Percentiles rank a stretch among this genome's conserved stretches.
These are phyloP conservation scores for Phoma herbarum DNA, from an alignment of 2,329 filamentous ascomycete species.

Conservation along the genomic window DNA sequence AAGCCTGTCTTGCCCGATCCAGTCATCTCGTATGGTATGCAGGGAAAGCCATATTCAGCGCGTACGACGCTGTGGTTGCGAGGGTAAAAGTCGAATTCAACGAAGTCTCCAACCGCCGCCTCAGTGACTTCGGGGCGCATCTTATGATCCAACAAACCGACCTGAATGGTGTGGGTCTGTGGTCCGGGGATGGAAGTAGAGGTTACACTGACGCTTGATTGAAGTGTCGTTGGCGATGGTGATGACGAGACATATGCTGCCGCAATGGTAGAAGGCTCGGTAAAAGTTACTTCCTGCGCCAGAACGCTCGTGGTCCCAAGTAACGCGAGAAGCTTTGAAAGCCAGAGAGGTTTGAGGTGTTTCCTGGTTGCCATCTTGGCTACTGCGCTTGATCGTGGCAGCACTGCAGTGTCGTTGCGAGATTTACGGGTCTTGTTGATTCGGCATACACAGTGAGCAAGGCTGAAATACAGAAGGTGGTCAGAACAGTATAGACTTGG, in stretches of 20 bases:
- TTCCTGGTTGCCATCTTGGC: background rate
- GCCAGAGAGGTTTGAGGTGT: background rate
- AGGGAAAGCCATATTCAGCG: conserved; percentile 53
- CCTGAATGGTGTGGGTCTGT: conserved; percentile 47
- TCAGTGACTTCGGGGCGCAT: conserved; percentile 51
- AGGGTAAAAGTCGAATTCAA: conserved; percentile 55
- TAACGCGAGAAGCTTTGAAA: background rate
- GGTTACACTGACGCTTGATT: conserved; percentile 23
- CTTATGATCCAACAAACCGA: conserved; percentile 50
- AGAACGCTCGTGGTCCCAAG: background rate
- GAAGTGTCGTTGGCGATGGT: background rate
- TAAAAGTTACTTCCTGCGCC: conserved; percentile 6
- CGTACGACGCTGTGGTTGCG: conserved; percentile 55
- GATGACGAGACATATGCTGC: conserved; percentile 1
- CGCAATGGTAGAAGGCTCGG: background rate
- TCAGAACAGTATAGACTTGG: background rate
- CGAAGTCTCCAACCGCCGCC: conserved; percentile 50
- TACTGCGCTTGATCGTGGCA: background rate
- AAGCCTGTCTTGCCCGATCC: conserved; percentile 39
- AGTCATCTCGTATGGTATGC: conserved; percentile 51
- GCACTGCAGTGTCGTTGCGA: background rate
- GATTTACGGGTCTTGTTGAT: background rate
- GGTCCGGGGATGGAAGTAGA: conserved; percentile 18
- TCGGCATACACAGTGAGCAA: background rate
- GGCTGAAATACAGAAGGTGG: background rate